Evolutionary conservation across 2,329 filamentous ascomycete species (phyloP).

Genomic region (Thielaviopsis ethacetica): DNA sequence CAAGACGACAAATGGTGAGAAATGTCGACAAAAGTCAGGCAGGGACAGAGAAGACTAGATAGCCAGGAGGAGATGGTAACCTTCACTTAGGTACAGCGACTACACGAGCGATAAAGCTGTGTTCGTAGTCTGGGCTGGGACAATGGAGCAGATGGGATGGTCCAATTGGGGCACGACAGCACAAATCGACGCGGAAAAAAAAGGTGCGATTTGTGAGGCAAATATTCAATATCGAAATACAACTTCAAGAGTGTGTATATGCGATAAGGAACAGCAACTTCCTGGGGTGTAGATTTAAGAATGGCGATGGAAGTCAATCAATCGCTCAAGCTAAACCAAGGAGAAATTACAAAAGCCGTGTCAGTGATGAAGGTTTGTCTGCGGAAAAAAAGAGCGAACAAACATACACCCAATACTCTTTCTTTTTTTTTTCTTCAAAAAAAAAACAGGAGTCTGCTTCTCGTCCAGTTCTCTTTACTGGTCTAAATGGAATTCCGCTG

Average conservation of each 20-base stretch:
- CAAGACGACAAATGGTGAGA: neutral
- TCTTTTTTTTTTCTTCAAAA: neutral
- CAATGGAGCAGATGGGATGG: neutral
- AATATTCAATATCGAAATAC: neutral
- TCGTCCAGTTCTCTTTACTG: neutral
- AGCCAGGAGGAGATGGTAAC: neutral
- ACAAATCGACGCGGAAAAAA: neutral
- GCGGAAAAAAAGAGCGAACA: conserved; percentile 5
- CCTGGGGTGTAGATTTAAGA: neutral
- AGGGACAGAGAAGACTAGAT: neutral
- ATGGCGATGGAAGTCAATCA: conserved; percentile 9
- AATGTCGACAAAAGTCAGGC: neutral
- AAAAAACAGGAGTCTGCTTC: neutral
- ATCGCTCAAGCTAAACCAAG: conserved; percentile 8
- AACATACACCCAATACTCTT: conserved; percentile 9
- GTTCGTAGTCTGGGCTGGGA: neutral
- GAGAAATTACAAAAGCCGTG: conserved; percentile 8
- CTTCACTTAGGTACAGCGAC: neutral
- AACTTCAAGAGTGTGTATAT: neutral
- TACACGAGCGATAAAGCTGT: neutral
- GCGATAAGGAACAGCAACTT: conserved; percentile 2
- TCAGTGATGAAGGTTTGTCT: conserved; percentile 9
- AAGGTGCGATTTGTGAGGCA: neutral
- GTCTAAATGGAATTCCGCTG: neutral
- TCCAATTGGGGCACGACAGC: neutral